Evolutionary conservation across 2,329 filamentous ascomycete species (phyloP), one percentile per base, ranked within the genome.

Genomic region (Colletotrichum sp.): DNA sequence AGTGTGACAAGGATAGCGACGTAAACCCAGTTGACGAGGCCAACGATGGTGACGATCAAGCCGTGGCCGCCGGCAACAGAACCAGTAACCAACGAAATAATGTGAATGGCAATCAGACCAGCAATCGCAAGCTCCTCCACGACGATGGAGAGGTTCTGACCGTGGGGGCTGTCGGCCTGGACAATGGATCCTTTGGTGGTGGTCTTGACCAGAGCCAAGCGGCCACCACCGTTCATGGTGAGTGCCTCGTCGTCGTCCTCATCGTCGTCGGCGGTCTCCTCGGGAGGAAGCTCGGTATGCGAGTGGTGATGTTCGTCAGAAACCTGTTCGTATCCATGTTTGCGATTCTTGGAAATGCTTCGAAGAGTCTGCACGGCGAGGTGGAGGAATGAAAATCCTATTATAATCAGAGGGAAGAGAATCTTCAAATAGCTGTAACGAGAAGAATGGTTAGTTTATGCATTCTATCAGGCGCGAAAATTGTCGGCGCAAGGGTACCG

Each of bases 1-100:
- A 96, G 86, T 25, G 92, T 91, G 16, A 93, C 93, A 74, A 99
- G 89, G 18, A 93, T 85, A 32, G 96, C 88, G 52, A 96, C 91
- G 82, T 98, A 99, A 68, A 91, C 84, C 96, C 97, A 98, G 34
- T 92, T 92, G 13, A 92, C 85, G 39, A 98, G 87, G 66, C 93
- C 93, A 5, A 92, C 91, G 66, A 94, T 87, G 12, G 93, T 91
- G 28, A 93, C 91, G 71, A 92, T 81, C 22, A 85, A 89, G 67
- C 91, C 92, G 76, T 89, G 88, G 22, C 85, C 85, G 27, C 90
- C 91, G 86, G 91, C 94, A 56, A 89, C 87, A 25, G 60, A 55
- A 43, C 89, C 86, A 2, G 91, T 90, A 1, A 91, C 84, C 70
- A 97, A 87, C 10, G 92, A 91, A 12, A 92, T 85, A 22, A 93